These are phyloP conservation scores for Cytospora paraplurivora DNA, from an alignment of 2,329 filamentous ascomycete genomes.

Conservation along the genomic window DNA sequence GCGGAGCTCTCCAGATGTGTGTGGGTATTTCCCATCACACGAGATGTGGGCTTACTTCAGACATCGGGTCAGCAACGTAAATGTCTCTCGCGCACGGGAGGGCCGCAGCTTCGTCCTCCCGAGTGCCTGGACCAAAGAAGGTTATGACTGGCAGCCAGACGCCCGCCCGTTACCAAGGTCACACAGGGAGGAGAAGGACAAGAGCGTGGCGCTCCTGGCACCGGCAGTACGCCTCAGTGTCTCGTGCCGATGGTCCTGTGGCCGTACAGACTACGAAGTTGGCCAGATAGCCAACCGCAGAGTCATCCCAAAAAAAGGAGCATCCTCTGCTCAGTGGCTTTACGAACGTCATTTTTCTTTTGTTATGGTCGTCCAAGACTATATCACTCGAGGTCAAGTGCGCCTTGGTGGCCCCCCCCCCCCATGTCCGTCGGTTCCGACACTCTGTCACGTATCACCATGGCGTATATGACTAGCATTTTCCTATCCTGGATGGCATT, in stretches of 20 bases:
- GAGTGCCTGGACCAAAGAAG: neutral
- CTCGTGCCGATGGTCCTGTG: neutral
- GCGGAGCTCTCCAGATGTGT: neutral
- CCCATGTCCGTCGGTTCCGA: constrained; percentile 2
- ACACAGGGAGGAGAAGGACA: constrained; percentile 1
- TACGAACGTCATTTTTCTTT: neutral
- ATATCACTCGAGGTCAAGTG: neutral
- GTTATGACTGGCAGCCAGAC: constrained; percentile 1
- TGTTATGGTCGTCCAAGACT: neutral
- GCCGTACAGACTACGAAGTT: neutral
- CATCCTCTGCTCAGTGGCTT: neutral
- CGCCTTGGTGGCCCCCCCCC: neutral
- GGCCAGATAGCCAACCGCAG: neutral
- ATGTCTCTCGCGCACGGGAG: neutral
- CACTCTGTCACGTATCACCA: constrained; percentile 9
- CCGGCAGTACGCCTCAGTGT: neutral
- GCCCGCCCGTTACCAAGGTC: constrained; percentile 1
- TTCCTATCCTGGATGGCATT: neutral
- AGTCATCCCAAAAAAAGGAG: neutral
- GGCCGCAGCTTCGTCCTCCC: neutral
- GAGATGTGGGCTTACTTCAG: neutral
- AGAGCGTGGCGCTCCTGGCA: neutral
- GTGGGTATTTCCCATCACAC: neutral
- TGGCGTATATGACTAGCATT: neutral
- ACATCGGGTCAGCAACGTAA: neutral